Base-by-base conservation (phyloP, 371 early-diverging fungal species). In the Rhizopus delemar region DNA sequence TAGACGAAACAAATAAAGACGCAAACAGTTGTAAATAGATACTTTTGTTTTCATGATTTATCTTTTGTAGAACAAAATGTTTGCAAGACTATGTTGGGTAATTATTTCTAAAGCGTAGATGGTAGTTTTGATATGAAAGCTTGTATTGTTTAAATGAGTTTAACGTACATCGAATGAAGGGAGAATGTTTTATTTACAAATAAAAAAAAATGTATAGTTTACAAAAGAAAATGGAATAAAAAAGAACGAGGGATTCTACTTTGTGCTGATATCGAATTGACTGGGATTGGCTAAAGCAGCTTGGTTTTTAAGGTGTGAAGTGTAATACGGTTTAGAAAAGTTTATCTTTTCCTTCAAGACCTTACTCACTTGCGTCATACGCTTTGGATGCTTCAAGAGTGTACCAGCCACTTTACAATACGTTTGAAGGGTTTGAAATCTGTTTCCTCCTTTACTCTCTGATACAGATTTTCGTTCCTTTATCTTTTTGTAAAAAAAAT, bases 331-430 rank as follows among this genome's bases (percentile, higher is more conserved):
- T 36, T 43, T 8, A 15, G 43, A n/a, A n/a, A n/a, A 43, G 12
- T 43, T 13, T 11, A 60, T 52, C 32, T 65, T 46, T 48, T 60
- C 33, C 16, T 46, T 60, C 5, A 68, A 33, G 1, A 68, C 60
- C 3, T 51, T 22, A 4, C 49, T 38, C 0, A 68, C 50, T 32
- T 52, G 46, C 1, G 60, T n/a, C 68, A 68, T 68, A 45, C 60
- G 68, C 12, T 59, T 51, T 43, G 68, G 68, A 22, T 68, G 33
- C 38, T 39, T 63, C 6, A 68, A 35, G 0, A 68, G 39, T 3
- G 52, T 53, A 9, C 59, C 57, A 29, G 68, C 68, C 1, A 68
- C 68, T n/a, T 59, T 51, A 16, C 63, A 63, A 49, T 63, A 68
- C 0, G 59, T 41, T 11, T 58, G 55, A 1, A 67, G 41, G 13